Base-by-base conservation (phyloP, 495 filamentous ascomycete species). In the Talaromyces proteolyticus region DNA sequence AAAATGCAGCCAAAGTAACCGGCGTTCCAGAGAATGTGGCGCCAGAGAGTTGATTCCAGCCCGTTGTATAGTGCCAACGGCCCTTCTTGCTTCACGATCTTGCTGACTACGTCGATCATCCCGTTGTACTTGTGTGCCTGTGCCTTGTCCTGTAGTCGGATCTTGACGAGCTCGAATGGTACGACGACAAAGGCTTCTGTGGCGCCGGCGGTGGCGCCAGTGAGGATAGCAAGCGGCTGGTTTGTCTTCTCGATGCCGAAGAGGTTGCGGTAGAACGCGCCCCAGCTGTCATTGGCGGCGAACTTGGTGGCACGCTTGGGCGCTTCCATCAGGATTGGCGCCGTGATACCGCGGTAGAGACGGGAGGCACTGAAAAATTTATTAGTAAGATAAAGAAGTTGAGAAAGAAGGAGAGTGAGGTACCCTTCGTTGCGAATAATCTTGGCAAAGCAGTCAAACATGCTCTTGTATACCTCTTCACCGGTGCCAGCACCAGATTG, bases 1-100 rank as follows among this genome's bases (percentile, higher is more conserved):
- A 90, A 91, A 69, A 98, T 98, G 70, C 89, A 91, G 58, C 93
- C 93, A 66, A 98, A 98, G 76, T 98, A 98, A 41, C 93, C 93
- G 6, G 87, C 78, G 67, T 98, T 98, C 93, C 93, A 98, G 50
- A 96, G 77, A 47, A 96, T 81, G 70, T 98, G 93, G 55, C 93
- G 86, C 93, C 93, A 98, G 65, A 96, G 72, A 21, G 93, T 98
- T 36, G 86, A 89, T 70, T 98, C 93, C 36, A 98, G 82, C 20
- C 93, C 93, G 65, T 96, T 94, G 78, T 98, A 98, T 70, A 98
- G 72, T 48, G 91, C 88, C 50, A 97, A 67, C 6, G 86, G 70
- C 12, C 93, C 93, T 70, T 98, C 93, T 47, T 82, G 75, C 58
- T 78, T 76, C 26, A 96, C 77, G 29, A 88, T 95, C 78, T 93